Evolutionary conservation across 176 grass and related monocot species (phyloP).

Genomic region (Puccinellia tenuiflora): DNA sequence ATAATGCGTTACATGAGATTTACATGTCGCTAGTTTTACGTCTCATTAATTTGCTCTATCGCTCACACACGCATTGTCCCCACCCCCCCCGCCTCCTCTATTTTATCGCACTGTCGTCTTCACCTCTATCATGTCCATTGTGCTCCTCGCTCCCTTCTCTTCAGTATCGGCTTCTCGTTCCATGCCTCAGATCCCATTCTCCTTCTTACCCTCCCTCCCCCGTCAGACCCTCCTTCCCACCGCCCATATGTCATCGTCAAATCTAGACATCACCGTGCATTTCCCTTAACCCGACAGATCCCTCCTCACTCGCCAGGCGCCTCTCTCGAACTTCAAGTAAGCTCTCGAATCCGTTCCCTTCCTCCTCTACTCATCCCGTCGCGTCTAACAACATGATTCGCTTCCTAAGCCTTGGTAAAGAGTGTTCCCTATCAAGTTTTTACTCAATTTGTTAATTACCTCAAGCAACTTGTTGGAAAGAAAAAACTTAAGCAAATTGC

Average conservation of each 20-base stretch:
- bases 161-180: not conserved
- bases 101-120: not conserved
- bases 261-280: no score
- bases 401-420: not conserved
- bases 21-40: not conserved
- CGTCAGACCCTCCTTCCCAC: not conserved
- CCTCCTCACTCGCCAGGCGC: not conserved
- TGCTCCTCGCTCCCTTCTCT: not conserved
- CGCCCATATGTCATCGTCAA: not conserved
- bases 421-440: not conserved
- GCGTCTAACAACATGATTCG: not conserved
- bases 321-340: not conserved
- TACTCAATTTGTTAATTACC: not conserved
- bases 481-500: no score
- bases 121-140: not conserved
- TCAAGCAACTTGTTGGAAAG: no score
- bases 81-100: not conserved
- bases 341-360: not conserved
- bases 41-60: not conserved
- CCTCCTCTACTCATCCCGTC: not conserved
- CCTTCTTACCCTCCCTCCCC: not conserved
- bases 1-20: not conserved
- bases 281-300: not conserved
- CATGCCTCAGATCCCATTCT: not conserved
- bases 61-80: no score